These are phyloP conservation scores for Areca catechu DNA, from an alignment of 176 grass and related monocot genomes.

Conservation along the genomic window DNA sequence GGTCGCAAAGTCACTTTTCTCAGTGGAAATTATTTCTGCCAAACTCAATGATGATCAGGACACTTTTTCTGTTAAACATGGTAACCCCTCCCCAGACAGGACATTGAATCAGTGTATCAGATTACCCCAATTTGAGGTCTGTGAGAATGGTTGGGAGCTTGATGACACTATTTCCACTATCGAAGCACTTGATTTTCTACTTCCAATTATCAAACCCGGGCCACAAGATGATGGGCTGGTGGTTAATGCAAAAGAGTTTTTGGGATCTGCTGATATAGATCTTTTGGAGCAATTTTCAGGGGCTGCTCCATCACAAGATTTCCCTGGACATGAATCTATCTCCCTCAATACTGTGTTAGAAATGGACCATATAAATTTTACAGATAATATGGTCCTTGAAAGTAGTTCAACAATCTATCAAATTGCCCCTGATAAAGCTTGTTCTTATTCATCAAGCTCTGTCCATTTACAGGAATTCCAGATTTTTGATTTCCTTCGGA, in stretches of 20 bases:
- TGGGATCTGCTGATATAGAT: constrained; percentile 38
- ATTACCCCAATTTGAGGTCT: constrained; percentile 67
- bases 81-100: constrained; percentile 16
- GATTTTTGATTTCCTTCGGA: constrained; percentile 45
- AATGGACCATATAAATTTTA: constrained; percentile 63
- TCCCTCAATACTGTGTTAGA: constrained; percentile 46
- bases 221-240: constrained; percentile 22
- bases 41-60: constrained; percentile 23
- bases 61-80: constrained; percentile 29
- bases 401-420: constrained; percentile 51
- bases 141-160: constrained; percentile 46
- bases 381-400: constrained; percentile 50
- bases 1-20: constrained; percentile 48
- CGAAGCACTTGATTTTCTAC: constrained; percentile 41
- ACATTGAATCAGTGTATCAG: constrained; percentile 23
- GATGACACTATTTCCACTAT: constrained; percentile 32
- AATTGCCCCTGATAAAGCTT: constrained; percentile 49
- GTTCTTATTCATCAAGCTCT: constrained; percentile 54
- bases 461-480: constrained; percentile 61
- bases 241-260: constrained; percentile 47
- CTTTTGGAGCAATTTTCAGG: constrained; percentile 46
- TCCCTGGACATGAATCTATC: constrained; percentile 27
- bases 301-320: constrained; percentile 28
- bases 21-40: constrained; percentile 41
- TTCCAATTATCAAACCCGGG: constrained; percentile 33